These are phyloP conservation scores for Peronospora destructor DNA, from an alignment of 352 stramenopile species.

Conservation along the genomic window DNA sequence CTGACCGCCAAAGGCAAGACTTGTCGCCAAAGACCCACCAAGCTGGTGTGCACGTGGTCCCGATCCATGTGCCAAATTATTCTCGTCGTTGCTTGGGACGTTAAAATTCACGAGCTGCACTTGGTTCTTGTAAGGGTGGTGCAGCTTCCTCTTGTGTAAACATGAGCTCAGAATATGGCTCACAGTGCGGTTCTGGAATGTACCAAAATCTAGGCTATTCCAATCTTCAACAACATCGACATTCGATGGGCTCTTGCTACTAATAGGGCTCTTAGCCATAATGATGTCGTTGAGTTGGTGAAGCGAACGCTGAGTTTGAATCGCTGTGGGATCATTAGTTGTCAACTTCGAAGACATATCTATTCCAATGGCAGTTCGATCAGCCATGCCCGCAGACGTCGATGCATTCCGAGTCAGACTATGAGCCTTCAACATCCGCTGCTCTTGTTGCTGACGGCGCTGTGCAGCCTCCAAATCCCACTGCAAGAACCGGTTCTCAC, in stretches of 20 bases:
- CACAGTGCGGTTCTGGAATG: constrained; percentile 77
- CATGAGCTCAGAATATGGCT: constrained; percentile 81
- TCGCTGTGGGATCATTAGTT: constrained; percentile 14
- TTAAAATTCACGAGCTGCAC: constrained; percentile 81
- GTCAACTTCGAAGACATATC: constrained; percentile 11
- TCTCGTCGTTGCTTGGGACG: constrained; percentile 31
- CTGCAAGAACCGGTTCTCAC: constrained; percentile 74
- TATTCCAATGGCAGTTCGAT: constrained; percentile 4
- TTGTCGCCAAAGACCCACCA: constrained; percentile 46
- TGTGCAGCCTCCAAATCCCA: constrained; percentile 60
- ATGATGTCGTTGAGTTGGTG: constrained; percentile 30
- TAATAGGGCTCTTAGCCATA: constrained; percentile 49
- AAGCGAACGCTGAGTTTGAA: constrained; percentile 19
- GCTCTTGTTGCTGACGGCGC: constrained; percentile 33
- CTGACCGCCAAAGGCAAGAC: constrained; percentile 44
- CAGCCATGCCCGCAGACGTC: constrained; percentile 9
- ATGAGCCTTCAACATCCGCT: constrained; percentile 21
- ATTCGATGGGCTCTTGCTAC: constrained; percentile 62
- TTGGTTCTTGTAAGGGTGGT: constrained; percentile 81
- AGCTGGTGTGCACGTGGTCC: constrained; percentile 27
- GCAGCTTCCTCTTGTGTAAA: constrained; percentile 74
- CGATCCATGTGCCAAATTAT: constrained; percentile 1
- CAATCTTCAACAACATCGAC: constrained; percentile 76
- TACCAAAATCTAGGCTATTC: constrained; percentile 72
- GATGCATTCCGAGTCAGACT: constrained; percentile 8